Evolutionary conservation across 768 basidiomycete species (phyloP).

Genomic region (Phaeotremella fagi): DNA sequence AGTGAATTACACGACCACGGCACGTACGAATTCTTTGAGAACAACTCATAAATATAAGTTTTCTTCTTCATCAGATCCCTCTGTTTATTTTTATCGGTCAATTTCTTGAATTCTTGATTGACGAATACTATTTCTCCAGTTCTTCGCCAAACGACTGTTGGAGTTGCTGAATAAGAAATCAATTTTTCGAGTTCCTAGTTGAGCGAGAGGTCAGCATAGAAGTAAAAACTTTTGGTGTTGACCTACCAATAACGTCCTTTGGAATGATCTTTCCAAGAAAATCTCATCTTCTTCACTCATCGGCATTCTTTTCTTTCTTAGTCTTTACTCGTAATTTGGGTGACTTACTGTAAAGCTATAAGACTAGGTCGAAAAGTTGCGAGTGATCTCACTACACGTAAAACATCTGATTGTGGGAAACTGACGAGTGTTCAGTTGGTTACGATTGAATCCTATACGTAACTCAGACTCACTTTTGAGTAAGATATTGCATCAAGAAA

Average conservation of each 20-base stretch:
- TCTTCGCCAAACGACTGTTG: constrained; percentile 94
- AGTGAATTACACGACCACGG: constrained; percentile 58
- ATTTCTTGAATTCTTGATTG: constrained; percentile 90
- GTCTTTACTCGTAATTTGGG: neutral
- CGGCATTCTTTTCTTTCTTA: constrained; percentile 62
- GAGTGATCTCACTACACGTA: constrained; percentile 87
- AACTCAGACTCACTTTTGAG: constrained; percentile 54
- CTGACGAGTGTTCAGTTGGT: constrained; percentile 55
- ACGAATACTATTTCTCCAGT: constrained; percentile 98
- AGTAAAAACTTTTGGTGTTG: neutral
- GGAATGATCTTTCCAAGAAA: constrained; percentile 93
- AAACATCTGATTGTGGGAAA: constrained; percentile 92
- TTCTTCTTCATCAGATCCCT: constrained; percentile 67
- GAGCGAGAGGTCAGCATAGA: neutral
- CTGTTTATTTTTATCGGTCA: constrained; percentile 83
- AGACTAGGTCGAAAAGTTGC: constrained; percentile 94
- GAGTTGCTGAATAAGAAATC: constrained; percentile 93
- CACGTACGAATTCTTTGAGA: constrained; percentile 94
- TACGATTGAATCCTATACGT: constrained; percentile 1
- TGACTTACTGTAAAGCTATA: constrained; percentile 71
- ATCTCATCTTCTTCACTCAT: constrained; percentile 92
- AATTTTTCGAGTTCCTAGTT: constrained; percentile 88
- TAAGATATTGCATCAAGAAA: constrained; percentile 89
- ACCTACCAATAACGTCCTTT: constrained; percentile 79
- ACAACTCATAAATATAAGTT: constrained; percentile 64